Evolutionary conservation across 2,329 filamentous ascomycete genomes (phyloP), one percentile per base, ranked within the genome.

Genomic region (Penicillium sp.): DNA sequence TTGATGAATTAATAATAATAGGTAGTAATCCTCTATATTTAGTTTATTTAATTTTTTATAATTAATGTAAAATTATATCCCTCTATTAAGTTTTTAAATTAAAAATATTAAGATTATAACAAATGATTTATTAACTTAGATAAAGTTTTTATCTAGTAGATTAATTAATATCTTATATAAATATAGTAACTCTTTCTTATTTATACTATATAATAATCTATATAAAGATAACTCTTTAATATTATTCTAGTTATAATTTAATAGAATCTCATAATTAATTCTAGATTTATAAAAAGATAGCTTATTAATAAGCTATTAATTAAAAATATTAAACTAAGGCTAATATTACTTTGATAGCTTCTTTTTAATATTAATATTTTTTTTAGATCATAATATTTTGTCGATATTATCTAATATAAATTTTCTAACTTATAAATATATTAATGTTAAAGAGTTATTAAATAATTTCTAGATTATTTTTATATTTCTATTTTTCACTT

Each of bases 111-210:
- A 11, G 5, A 34, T 4, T 34, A 14, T 34, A 34, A 40, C n/a
- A 54, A 18, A 54, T 39, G 54, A 16, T 21, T 29, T 14, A 22
- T 34, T 54, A 54, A 39, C 50, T 41, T 18, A 54, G 41, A 50
- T 52, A 57, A 38, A 40, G 52, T n/a, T 34, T 55, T 55, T 27
- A 57, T 54, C 22, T 39, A 18, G 18, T 54, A 13, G 18, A 52
- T 39, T 54, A 16, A 21, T 32, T n/a, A 27, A 27, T 50, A 50
- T 31, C 47, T 42, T 18, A 50, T 50, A 50, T 50, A 57, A 31
- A 36, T 34, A 55, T 16, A 21, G 29, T 24, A 54, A 27, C 13
- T 21, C 16, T 14, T 24, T n/a, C 27, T 31, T 34, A 45, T 34
- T 13, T 34, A 34, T 34, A 11, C 8, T 34, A 34, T 34, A 34